These are phyloP conservation scores for Talaromyces albobiverticillius DNA, from an alignment of 2,329 filamentous ascomycete species.

Conservation along the genomic window DNA sequence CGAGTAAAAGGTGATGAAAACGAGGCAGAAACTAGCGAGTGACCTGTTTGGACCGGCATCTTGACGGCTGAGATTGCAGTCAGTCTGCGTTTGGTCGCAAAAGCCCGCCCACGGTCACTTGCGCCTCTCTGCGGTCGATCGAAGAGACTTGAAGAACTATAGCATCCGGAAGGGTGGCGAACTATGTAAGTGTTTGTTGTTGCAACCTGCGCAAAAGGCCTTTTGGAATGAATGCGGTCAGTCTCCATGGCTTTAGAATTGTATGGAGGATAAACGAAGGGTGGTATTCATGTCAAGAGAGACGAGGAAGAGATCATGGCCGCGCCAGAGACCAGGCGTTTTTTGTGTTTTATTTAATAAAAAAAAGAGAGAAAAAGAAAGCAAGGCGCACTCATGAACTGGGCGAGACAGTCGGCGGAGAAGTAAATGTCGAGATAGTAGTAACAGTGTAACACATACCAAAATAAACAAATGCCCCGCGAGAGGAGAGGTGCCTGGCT, in stretches of 20 bases:
- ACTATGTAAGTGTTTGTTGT: constrained; percentile 25
- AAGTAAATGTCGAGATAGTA: background rate
- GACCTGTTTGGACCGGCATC: constrained; percentile 41
- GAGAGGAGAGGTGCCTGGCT: constrained; percentile 4
- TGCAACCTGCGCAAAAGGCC: constrained; percentile 43
- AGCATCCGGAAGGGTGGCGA: constrained; percentile 27
- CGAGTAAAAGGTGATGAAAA: constrained; percentile 55
- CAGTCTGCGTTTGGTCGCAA: constrained; percentile 29
- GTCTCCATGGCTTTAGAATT: constrained; percentile 26
- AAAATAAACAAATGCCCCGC: constrained; percentile 12
- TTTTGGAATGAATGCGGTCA: constrained; percentile 29
- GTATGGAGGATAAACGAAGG: background rate
- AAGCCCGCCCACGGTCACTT: constrained; percentile 26
- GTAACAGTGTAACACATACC: constrained; percentile 10
- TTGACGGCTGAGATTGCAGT: constrained; percentile 18
- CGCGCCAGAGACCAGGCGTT: background rate
- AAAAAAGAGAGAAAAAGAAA: constrained; percentile 12
- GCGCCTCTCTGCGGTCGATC: constrained; percentile 24
- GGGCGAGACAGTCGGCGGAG: background rate
- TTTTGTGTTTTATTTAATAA: constrained; percentile 4
- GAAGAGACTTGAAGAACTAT: constrained; percentile 22
- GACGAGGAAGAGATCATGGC: constrained; percentile 1
- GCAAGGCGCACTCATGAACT: constrained; percentile 16
- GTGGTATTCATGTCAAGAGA: background rate
- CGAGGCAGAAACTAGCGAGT: constrained; percentile 40